These are phyloP conservation scores for Fusarium albidum DNA, from an alignment of 2,329 filamentous ascomycete species.

Conservation along the genomic window DNA sequence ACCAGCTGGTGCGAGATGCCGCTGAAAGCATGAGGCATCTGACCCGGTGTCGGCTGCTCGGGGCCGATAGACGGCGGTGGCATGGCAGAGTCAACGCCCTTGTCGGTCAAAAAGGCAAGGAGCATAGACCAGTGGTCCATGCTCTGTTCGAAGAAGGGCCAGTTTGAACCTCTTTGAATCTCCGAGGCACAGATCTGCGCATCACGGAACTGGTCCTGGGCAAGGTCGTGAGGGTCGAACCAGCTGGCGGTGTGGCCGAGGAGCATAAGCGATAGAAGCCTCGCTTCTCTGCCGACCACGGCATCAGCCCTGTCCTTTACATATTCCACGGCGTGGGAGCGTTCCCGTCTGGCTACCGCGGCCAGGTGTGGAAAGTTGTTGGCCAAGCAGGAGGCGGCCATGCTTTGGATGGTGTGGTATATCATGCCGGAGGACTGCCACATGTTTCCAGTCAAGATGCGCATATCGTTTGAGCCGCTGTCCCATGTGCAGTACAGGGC, in stretches of 20 bases:
- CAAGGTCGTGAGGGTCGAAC: conserved; percentile 32
- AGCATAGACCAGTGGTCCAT: conserved; percentile 39
- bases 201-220: no score
- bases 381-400: conserved; percentile 34
- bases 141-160: conserved; percentile 25
- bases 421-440: conserved; percentile 30
- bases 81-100: no score
- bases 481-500: conserved; percentile 34
- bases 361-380: conserved; percentile 31
- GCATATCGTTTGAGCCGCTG: conserved; percentile 32
- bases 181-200: no score
- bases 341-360: conserved; percentile 12
- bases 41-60: neutral
- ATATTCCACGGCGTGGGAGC: conserved; percentile 15
- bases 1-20: conserved; percentile 28
- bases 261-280: conserved; percentile 18
- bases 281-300: neutral
- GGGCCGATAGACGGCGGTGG: neutral
- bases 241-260: conserved; percentile 34
- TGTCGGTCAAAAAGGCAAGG: conserved; percentile 33
- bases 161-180: conserved; percentile 22
- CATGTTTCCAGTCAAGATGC: conserved; percentile 27
- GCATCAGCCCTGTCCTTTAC: neutral
- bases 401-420: conserved; percentile 37
- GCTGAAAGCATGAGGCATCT: conserved; percentile 30